phyloP scores from a whole-genome alignment of 1,284 basidiomycete genomes.

The Malassezia cuniculi region DNA sequence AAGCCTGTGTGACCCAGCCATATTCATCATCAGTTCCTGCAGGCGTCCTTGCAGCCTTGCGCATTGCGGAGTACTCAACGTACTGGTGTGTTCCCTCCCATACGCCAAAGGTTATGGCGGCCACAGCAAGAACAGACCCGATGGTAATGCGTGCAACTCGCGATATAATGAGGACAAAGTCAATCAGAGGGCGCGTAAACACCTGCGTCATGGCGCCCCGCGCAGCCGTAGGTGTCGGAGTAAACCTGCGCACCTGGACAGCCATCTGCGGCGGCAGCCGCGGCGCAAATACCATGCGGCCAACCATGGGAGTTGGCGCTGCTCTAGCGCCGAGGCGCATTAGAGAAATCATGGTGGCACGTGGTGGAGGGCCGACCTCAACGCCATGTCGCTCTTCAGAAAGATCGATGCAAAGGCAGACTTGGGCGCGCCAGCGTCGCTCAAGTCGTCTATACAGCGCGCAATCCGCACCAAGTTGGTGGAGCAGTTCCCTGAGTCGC shows the following conservation, averaged over 20 bases:
- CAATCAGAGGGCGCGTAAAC: conserved; percentile 21
- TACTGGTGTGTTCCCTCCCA: conserved; percentile 41
- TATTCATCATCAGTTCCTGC: not conserved
- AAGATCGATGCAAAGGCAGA: conserved; percentile 58
- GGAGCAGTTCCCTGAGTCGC: conserved; percentile 59
- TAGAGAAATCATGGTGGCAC: too few species aligned
- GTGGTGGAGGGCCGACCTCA: too few species aligned
- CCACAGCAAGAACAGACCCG: conserved; percentile 22
- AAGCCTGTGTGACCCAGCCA: conserved; percentile 1
- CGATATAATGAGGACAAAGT: conserved; percentile 31
- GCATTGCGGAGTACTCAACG: conserved; percentile 33
- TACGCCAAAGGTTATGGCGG: conserved; percentile 16
- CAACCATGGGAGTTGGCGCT: too few species aligned
- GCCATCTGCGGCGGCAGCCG: too few species aligned
- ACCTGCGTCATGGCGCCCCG: conserved; percentile 3
- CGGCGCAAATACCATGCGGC: not conserved
- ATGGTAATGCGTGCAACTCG: conserved; percentile 38
- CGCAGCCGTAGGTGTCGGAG: too few species aligned
- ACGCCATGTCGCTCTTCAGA: conserved; percentile 41
- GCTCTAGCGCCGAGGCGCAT: too few species aligned
- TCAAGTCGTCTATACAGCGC: conserved; percentile 88
- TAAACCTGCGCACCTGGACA: too few species aligned
- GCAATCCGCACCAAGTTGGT: conserved; percentile 68
- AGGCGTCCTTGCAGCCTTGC: not conserved
- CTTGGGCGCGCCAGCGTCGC: conserved; percentile 77